phyloP scores from a whole-genome alignment of 2,329 filamentous ascomycete genomes.

The Lachnellula cervina region DNA sequence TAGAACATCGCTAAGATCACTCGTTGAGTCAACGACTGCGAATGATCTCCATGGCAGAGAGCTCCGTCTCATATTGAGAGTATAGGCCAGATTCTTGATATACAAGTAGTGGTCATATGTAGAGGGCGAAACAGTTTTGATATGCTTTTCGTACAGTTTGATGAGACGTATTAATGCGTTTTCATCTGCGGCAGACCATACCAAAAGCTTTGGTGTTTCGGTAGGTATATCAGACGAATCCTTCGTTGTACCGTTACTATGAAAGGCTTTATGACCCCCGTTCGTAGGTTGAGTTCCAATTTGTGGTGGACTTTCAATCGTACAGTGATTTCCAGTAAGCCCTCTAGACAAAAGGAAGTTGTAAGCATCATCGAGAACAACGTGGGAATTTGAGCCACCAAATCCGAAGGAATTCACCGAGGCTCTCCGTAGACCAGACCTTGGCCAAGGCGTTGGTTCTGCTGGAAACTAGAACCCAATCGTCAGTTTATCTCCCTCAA shows the following conservation, averaged over 20 bases:
- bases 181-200: neutral
- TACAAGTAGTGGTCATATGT: too few species aligned
- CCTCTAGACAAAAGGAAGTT: neutral
- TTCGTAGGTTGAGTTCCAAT: too few species aligned
- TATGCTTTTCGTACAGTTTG: neutral
- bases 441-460: slow-evolving; percentile 2
- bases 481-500: too few species aligned
- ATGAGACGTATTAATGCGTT: neutral
- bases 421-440: slow-evolving; percentile 4
- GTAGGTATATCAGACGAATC: too few species aligned
- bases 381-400: slow-evolving; percentile 26
- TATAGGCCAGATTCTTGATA: neutral
- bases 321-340: neutral
- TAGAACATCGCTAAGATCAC: neutral
- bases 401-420: slow-evolving; percentile 36
- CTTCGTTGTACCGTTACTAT: too few species aligned
- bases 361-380: slow-evolving; percentile 3
- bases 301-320: neutral
- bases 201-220: neutral
- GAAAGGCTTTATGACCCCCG: too few species aligned
- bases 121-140: too few species aligned
- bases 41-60: neutral
- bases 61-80: neutral
- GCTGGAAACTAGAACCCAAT: neutral
- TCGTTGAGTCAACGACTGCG: neutral